A percentile compares a stretch with the other conserved stretches of the same genome.
These are phyloP conservation scores for Skeletonema menzelii DNA, from an alignment of 108 stramenopile species.

Conservation along the genomic window DNA sequence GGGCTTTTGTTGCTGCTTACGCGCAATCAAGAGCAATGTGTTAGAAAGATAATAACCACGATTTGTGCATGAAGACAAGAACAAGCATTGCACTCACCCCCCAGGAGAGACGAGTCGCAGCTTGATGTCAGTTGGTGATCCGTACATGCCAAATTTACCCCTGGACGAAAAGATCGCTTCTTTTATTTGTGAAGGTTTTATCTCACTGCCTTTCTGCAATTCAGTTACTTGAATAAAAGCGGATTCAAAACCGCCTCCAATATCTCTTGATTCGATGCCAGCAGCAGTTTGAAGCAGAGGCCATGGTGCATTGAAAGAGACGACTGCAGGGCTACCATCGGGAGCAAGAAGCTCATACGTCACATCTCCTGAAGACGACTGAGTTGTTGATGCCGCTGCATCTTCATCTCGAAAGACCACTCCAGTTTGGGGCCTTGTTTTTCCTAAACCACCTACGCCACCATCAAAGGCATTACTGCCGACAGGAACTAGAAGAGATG, in stretches of 20 bases:
- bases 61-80: no score
- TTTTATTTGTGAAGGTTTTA: slow-evolving; percentile 30
- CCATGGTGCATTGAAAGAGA: slow-evolving; percentile 41
- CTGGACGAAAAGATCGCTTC: slow-evolving; percentile 50
- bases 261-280: slow-evolving; percentile 76
- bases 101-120: slow-evolving; percentile 28
- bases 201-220: slow-evolving; percentile 38
- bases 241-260: slow-evolving; percentile 62
- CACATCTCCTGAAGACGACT: slow-evolving; percentile 22
- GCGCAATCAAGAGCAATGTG: no score
- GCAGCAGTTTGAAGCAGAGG: slow-evolving; percentile 58
- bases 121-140: slow-evolving; percentile 65
- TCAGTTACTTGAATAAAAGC: slow-evolving; percentile 74
- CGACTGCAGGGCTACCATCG: slow-evolving; percentile 37
- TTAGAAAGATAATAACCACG: no score
- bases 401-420: slow-evolving; percentile 58
- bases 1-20: neutral
- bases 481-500: slow-evolving; percentile 7
- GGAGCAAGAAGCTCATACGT: slow-evolving; percentile 43
- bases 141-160: slow-evolving; percentile 70
- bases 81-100: no score
- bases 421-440: slow-evolving; percentile 82
- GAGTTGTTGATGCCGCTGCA: slow-evolving; percentile 13
- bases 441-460: slow-evolving; percentile 83
- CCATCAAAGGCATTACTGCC: slow-evolving; percentile 66